phyloP scores from a whole-genome alignment of 2,329 filamentous ascomycete species.

The Bipolaris victoriae region DNA sequence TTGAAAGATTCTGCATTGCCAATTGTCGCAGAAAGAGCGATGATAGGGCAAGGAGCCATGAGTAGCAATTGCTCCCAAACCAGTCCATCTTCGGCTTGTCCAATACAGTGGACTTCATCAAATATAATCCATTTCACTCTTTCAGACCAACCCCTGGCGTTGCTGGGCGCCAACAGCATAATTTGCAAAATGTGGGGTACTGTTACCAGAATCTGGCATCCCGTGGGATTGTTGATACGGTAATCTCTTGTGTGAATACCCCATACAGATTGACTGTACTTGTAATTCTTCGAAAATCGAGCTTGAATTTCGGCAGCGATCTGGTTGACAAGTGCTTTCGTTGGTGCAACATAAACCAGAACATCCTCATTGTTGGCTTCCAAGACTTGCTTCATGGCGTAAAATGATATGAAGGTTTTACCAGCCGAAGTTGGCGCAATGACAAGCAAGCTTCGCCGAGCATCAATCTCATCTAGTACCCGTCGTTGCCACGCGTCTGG shows the following conservation, averaged over 20 bases:
- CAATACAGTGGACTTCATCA: constrained; percentile 82
- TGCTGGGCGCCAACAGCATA: constrained; percentile 70
- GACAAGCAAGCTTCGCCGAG: constrained; percentile 72
- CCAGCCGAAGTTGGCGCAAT: constrained; percentile 80
- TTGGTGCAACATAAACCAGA: constrained; percentile 79
- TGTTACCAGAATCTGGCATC: constrained; percentile 77
- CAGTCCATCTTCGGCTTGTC: constrained; percentile 75
- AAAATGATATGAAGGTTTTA: constrained; percentile 85
- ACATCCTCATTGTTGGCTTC: constrained; percentile 71
- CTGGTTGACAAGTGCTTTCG: constrained; percentile 82
- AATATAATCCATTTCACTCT: constrained; percentile 79
- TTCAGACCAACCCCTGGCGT: constrained; percentile 71
- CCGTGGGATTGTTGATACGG: constrained; percentile 72
- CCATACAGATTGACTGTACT: constrained; percentile 71
- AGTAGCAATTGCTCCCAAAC: constrained; percentile 81
- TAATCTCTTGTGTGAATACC: constrained; percentile 79
- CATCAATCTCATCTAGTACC: constrained; percentile 76
- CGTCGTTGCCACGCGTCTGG: constrained; percentile 79
- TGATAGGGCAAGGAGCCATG: constrained; percentile 75
- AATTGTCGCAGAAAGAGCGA: constrained; percentile 79
- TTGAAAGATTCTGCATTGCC: constrained; percentile 75
- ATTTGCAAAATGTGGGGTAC: constrained; percentile 81
- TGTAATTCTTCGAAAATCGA: constrained; percentile 71
- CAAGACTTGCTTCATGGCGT: constrained; percentile 79
- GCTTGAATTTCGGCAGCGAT: constrained; percentile 80